These are phyloP conservation scores for Xanthoconium purpureum DNA, from an alignment of 768 basidiomycete species.

Conservation along the genomic window DNA sequence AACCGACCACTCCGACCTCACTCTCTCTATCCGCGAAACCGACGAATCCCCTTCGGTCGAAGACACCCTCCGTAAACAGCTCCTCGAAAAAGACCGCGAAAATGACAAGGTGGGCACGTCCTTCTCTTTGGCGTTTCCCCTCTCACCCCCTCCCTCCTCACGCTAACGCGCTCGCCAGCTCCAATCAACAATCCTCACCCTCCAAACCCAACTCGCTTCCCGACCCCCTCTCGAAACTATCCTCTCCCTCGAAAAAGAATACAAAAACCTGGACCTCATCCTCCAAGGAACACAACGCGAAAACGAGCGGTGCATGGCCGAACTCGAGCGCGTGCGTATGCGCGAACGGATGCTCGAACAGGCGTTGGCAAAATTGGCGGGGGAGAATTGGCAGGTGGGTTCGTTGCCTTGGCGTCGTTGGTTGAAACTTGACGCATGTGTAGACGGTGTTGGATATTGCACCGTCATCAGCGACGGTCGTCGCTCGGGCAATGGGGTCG, in stretches of 20 bases:
- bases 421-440: neutral
- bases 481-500: slow-evolving; percentile 27
- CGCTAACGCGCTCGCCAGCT: slow-evolving; percentile 39
- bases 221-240: slow-evolving; percentile 68
- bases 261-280: slow-evolving; percentile 70
- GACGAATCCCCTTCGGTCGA: slow-evolving; percentile 49
- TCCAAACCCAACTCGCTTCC: slow-evolving; percentile 63
- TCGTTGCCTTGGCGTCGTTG: neutral
- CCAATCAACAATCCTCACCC: slow-evolving; percentile 54
- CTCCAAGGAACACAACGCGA: slow-evolving; percentile 80
- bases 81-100: slow-evolving; percentile 67
- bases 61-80: slow-evolving; percentile 58
- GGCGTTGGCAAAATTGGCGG: slow-evolving; percentile 65
- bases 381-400: slow-evolving; percentile 80
- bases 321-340: slow-evolving; percentile 66
- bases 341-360: slow-evolving; percentile 76
- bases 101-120: slow-evolving; percentile 54
- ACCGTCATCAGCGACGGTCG: slow-evolving; percentile 31
- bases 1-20: slow-evolving; percentile 50
- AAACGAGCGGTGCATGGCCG: slow-evolving; percentile 82
- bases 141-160: neutral
- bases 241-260: slow-evolving; percentile 67
- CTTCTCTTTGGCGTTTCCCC: neutral
- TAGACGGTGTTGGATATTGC: slow-evolving; percentile 36
- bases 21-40: slow-evolving; percentile 54